Base-by-base conservation (phyloP, 176 grass and related monocot species). In the Thalia dealbata region DNA sequence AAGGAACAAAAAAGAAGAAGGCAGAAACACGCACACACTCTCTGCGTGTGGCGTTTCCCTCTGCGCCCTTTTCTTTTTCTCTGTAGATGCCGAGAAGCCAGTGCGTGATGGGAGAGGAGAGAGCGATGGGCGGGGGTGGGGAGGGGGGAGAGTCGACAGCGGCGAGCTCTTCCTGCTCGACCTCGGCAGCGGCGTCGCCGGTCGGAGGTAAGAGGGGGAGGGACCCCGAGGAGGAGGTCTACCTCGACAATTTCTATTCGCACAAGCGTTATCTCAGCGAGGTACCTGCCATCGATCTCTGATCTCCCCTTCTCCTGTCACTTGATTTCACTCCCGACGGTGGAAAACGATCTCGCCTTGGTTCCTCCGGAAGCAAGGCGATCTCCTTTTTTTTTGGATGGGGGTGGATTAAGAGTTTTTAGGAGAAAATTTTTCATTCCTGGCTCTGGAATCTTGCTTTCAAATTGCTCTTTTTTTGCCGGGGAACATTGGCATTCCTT, bases 221-320 rank as follows among this genome's bases (percentile, higher is more conserved):
- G 75, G 95, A 99, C 81, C 95, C 90, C 46, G 90, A 99, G 72
- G 95, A 93, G 72, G 90, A 93, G 78, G 90, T 99, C 30, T 93
- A 93, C 83, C 80, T 99, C 12, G 95, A 99, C 83, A 99, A 99
- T 74, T 91, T 99, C 77, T 83, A 99, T 77, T 99, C 90, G 38
- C 85, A 87, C 83, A 99, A 99, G 80, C 85, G 95, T 15, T 99
- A 99, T 74, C 90, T 99, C 70, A 93, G 87, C 60, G 90, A 99
- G 90, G 95, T 96, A 50, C 0, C 22, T 10, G 54, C 5, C 21
- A 5, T n/a, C 9, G 25, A 35, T 63, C 61, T 27, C 61, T 28
- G 23, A 26, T 63, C 61, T 28, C n/a, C n/a, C n/a, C 25, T 25
- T 62, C 16, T 41, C 12, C 14, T 68, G 7, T 64, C 62, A 7